Evolutionary conservation across 352 stramenopile species (phyloP).

Genomic region (Globisporangium acanthophoron): DNA sequence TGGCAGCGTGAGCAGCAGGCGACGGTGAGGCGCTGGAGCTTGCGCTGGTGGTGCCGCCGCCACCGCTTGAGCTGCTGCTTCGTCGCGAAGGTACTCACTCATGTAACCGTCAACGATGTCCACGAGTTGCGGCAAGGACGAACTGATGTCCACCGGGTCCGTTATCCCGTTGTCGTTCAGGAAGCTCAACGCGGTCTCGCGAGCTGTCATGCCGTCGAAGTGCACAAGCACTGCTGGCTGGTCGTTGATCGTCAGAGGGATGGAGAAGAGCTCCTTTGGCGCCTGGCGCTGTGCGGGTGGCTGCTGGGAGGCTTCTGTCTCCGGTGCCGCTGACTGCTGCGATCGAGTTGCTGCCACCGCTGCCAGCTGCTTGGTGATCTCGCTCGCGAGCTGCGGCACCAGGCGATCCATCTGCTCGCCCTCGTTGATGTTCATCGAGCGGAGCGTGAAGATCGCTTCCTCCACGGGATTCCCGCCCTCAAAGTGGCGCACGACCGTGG

Average conservation of each 20-base stretch:
- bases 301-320: constrained; percentile 10
- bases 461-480: constrained; percentile 49
- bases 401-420: constrained; percentile 46
- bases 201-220: constrained; percentile 50
- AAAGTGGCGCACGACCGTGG: constrained; percentile 61
- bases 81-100: constrained; percentile 34
- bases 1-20: constrained; percentile 36
- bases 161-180: constrained; percentile 53
- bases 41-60: constrained; percentile 3
- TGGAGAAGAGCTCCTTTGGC: constrained; percentile 52
- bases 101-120: constrained; percentile 52
- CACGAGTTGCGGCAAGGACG: constrained; percentile 45
- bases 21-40: constrained; percentile 11
- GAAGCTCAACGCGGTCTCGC: constrained; percentile 55
- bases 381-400: constrained; percentile 50
- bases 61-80: constrained; percentile 17
- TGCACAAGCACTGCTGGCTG: constrained; percentile 47
- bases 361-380: constrained; percentile 44
- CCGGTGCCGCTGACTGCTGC: background rate
- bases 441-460: constrained; percentile 49
- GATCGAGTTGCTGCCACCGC: background rate
- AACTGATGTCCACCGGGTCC: constrained; percentile 28
- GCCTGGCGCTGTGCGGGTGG: constrained; percentile 2
- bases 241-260: constrained; percentile 55
- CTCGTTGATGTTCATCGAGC: constrained; percentile 35